These are phyloP conservation scores for Tulasnella sp. DNA, from an alignment of 768 basidiomycete species.

Conservation along the genomic window DNA sequence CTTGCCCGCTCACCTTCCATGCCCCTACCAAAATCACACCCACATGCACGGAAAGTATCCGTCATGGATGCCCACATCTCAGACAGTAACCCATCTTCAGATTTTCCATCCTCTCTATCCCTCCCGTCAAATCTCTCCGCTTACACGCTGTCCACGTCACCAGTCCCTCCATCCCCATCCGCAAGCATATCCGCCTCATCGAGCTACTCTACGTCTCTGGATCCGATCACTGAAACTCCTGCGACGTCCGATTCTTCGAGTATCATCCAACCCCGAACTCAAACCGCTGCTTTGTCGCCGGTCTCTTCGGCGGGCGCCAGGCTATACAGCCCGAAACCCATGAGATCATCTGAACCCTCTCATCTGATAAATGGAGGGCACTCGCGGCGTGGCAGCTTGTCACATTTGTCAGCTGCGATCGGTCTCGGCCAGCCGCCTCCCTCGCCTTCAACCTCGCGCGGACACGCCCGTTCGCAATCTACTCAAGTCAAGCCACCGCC, in stretches of 20 bases:
- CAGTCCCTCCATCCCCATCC: constrained; percentile 9
- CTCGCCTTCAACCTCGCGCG: neutral
- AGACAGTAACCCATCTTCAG: constrained; percentile 11
- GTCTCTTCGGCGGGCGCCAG: neutral
- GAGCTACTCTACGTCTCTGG: constrained; percentile 12
- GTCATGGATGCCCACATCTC: neutral
- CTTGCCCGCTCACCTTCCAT: constrained; percentile 19
- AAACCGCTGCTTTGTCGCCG: neutral
- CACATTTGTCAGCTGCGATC: neutral
- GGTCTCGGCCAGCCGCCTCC: constrained; percentile 9
- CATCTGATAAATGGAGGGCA: neutral
- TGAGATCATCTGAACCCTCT: neutral
- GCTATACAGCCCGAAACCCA: constrained; percentile 5
- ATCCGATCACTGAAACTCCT: constrained; percentile 17
- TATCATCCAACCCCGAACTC: too few species aligned
- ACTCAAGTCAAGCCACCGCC: neutral
- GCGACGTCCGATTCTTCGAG: too few species aligned
- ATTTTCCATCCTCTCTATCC: neutral
- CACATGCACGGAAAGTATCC: constrained; percentile 29
- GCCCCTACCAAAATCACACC: constrained; percentile 23
- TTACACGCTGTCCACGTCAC: neutral
- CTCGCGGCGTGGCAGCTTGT: neutral
- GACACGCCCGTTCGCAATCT: neutral
- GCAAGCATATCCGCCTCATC: neutral
- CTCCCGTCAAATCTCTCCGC: neutral